A percentile compares a stretch with the other conserved stretches of the same genome.
These are phyloP conservation scores for Dioszegia hungarica DNA, from an alignment of 768 basidiomycete genomes.

Conservation along the genomic window DNA sequence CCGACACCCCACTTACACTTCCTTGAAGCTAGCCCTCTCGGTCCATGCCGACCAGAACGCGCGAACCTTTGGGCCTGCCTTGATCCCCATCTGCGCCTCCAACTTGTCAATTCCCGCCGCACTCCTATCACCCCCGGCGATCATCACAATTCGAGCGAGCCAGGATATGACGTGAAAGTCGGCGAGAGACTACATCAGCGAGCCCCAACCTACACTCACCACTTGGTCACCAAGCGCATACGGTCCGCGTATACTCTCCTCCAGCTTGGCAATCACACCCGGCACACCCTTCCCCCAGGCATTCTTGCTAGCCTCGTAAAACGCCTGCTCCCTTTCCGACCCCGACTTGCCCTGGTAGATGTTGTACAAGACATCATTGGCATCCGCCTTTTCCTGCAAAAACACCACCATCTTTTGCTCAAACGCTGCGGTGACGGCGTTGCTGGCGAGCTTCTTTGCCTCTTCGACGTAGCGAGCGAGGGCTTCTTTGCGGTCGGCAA, in stretches of 20 bases:
- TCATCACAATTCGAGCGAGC: slow-evolving; percentile 60
- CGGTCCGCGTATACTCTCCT: slow-evolving; percentile 41
- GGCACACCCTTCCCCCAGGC: slow-evolving; percentile 46
- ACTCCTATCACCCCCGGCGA: slow-evolving; percentile 56
- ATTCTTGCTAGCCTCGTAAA: slow-evolving; percentile 44
- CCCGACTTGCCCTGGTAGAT: slow-evolving; percentile 41
- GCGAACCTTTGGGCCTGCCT: slow-evolving; percentile 57
- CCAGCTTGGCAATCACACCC: slow-evolving; percentile 43
- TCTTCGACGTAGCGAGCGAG: slow-evolving; percentile 57
- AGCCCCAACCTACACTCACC: slow-evolving; percentile 29
- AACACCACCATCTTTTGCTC: slow-evolving; percentile 43
- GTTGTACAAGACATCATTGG: slow-evolving; percentile 41
- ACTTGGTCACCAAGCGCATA: slow-evolving; percentile 65
- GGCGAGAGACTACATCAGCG: slow-evolving; percentile 56
- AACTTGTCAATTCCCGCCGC: slow-evolving; percentile 34
- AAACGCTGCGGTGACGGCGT: slow-evolving; percentile 16
- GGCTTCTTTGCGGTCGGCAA: slow-evolving; percentile 56
- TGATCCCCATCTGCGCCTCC: slow-evolving; percentile 55
- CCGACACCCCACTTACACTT: slow-evolving; percentile 51
- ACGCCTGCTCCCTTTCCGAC: slow-evolving; percentile 35
- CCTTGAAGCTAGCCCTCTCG: slow-evolving; percentile 66
- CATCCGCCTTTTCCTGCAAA: slow-evolving; percentile 42
- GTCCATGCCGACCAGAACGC: slow-evolving; percentile 69
- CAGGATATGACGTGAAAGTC: slow-evolving; percentile 77
- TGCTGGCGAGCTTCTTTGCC: slow-evolving; percentile 45